A percentile compares a stretch with the other conserved stretches of the same genome.
Evolutionary conservation across 2,329 filamentous ascomycete species (phyloP).

Genomic region (Ramichloridium luteum): DNA sequence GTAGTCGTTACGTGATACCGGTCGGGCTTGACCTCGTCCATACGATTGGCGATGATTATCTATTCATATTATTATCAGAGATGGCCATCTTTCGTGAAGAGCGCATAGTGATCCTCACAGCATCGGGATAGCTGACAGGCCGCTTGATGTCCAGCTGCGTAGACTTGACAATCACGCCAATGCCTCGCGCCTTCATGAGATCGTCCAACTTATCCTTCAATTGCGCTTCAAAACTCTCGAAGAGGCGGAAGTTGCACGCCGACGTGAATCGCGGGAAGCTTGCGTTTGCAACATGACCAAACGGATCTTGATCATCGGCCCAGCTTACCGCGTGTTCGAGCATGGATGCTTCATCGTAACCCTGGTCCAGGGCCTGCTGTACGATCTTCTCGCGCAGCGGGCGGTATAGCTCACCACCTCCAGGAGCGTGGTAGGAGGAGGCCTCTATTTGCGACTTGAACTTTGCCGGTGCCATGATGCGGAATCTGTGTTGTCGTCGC

Average conservation of each 20-base stretch:
- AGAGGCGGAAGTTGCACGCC: slow-evolving; percentile 1
- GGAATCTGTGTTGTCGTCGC: background rate
- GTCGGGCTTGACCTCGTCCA: slow-evolving; percentile 1
- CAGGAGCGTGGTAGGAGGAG: background rate
- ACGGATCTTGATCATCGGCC: slow-evolving; percentile 1
- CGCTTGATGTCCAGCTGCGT: background rate
- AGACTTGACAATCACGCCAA: slow-evolving; percentile 1
- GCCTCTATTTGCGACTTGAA: background rate
- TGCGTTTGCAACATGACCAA: background rate
- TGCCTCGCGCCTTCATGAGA: background rate
- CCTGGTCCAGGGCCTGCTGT: background rate
- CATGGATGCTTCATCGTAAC: slow-evolving; percentile 1
- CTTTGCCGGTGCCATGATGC: background rate
- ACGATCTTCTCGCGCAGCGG: background rate
- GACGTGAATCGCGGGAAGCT: background rate
- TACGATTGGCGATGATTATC: background rate
- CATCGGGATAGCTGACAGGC: background rate
- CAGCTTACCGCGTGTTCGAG: background rate
- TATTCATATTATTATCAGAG: background rate
- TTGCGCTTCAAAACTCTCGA: slow-evolving; percentile 1
- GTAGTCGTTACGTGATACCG: slow-evolving; percentile 1
- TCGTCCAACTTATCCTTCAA: background rate
- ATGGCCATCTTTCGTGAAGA: background rate
- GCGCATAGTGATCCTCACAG: background rate
- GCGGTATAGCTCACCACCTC: background rate